Conservation (phyloP, 257 asterid species). For the Solanum habrochaites region DNA sequence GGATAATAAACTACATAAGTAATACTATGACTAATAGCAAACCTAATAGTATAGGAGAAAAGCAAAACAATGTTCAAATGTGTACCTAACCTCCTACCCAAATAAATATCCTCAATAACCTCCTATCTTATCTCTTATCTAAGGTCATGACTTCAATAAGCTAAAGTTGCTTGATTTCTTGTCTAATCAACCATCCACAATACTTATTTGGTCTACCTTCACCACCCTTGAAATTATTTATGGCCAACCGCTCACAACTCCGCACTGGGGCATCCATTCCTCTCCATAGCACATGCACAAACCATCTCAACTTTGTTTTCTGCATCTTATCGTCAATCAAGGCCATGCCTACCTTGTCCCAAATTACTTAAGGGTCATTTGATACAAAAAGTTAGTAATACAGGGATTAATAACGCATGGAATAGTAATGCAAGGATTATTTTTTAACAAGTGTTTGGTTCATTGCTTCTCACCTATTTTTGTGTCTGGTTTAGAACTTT, state of each 20-base stretch:
- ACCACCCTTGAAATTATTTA: neutral
- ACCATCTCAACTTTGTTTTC: neutral
- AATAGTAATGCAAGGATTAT: too few relatives aligned
- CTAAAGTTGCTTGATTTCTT: neutral
- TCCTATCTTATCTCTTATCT: neutral
- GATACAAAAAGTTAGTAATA: too few relatives aligned
- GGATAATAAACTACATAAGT: neutral
- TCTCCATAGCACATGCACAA: neutral
- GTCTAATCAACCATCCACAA: neutral
- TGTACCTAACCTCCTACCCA: neutral
- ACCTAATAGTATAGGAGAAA: neutral
- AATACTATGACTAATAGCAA: neutral
- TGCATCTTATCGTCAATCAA: neutral
- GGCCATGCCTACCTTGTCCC: neutral
- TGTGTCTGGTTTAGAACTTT: too few relatives aligned
- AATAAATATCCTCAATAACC: neutral
- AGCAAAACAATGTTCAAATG: neutral
- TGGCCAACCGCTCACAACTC: neutral
- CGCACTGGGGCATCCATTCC: neutral
- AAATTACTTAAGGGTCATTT: neutral
- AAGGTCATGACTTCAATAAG: neutral
- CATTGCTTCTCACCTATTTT: too few relatives aligned
- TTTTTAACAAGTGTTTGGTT: too few relatives aligned
- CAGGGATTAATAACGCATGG: too few relatives aligned
- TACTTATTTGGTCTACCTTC: neutral